These are phyloP conservation scores for Amylostereum chailletii DNA, from an alignment of 1,284 basidiomycete species.

Conservation along the genomic window DNA sequence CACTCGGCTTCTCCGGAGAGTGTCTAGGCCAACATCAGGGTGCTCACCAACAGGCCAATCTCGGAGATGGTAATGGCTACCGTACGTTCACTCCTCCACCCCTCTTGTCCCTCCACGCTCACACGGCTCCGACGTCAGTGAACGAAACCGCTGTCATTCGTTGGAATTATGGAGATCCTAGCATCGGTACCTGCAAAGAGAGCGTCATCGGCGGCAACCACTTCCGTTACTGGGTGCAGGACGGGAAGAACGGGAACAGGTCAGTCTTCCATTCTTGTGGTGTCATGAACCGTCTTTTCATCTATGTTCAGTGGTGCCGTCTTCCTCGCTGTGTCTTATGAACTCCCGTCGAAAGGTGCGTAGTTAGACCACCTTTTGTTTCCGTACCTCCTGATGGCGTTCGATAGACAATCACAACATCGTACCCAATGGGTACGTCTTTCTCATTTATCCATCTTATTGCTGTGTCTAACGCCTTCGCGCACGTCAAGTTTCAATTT, in stretches of 20 bases:
- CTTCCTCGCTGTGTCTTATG: slow-evolving; percentile 79
- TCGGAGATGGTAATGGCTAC: slow-evolving; percentile 78
- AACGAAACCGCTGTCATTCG: slow-evolving; percentile 76
- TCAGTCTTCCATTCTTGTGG: slow-evolving; percentile 17
- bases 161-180: slow-evolving; percentile 71
- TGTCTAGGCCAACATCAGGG: slow-evolving; percentile 81
- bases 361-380: neutral
- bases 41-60: slow-evolving; percentile 62
- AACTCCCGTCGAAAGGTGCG: slow-evolving; percentile 43
- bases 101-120: neutral
- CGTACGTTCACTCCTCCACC: slow-evolving; percentile 30
- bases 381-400: neutral
- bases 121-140: slow-evolving; percentile 27
- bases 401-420: slow-evolving; percentile 41
- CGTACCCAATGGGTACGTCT: slow-evolving; percentile 41
- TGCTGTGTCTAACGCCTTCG: too few relatives aligned
- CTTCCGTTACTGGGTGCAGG: slow-evolving; percentile 85
- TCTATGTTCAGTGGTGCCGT: slow-evolving; percentile 51
- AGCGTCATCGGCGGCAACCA: slow-evolving; percentile 86
- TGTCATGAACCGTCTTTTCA: slow-evolving; percentile 2
- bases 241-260: slow-evolving; percentile 54
- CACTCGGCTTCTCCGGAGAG: slow-evolving; percentile 66
- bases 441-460: neutral
- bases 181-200: slow-evolving; percentile 77
- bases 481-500: slow-evolving; percentile 39